phyloP scores from a whole-genome alignment of 768 basidiomycete genomes.

The Dictyophora rubrovolvata region DNA sequence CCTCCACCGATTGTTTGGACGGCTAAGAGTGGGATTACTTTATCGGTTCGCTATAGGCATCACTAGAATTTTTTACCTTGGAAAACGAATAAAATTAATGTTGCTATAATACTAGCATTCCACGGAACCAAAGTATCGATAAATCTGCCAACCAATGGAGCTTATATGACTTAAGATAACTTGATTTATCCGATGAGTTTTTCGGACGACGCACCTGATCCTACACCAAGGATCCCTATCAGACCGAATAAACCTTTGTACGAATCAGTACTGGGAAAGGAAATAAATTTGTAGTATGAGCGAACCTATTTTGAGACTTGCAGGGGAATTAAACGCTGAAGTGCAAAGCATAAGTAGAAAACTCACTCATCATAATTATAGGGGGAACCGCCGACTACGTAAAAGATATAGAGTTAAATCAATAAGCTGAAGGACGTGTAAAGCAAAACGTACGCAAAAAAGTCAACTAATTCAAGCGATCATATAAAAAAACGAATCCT shows the following conservation, averaged over 20 bases:
- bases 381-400: conserved; percentile 68
- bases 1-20: conserved; percentile 66
- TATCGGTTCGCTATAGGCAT: neutral
- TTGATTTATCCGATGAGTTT: conserved; percentile 13
- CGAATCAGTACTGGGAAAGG: conserved; percentile 3
- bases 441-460: conserved; percentile 19
- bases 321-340: neutral
- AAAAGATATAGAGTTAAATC: conserved; percentile 4
- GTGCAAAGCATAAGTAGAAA: neutral
- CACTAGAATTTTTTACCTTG: conserved; percentile 21
- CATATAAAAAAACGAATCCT: neutral
- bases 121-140: conserved; percentile 69
- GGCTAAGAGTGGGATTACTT: conserved; percentile 9
- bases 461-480: conserved; percentile 32
- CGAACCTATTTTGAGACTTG: conserved; percentile 7
- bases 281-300: neutral
- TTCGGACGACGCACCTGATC: conserved; percentile 11
- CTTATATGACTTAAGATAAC: conserved; percentile 32
- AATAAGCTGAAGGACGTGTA: neutral
- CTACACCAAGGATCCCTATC: conserved; percentile 46
- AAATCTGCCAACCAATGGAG: conserved; percentile 56
- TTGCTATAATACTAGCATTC: conserved; percentile 58
- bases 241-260: conserved; percentile 68
- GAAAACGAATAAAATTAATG: conserved; percentile 36
- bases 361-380: conserved; percentile 66